phyloP scores from a whole-genome alignment of 257 asterid genomes.

The Haberlea rhodopensis region DNA sequence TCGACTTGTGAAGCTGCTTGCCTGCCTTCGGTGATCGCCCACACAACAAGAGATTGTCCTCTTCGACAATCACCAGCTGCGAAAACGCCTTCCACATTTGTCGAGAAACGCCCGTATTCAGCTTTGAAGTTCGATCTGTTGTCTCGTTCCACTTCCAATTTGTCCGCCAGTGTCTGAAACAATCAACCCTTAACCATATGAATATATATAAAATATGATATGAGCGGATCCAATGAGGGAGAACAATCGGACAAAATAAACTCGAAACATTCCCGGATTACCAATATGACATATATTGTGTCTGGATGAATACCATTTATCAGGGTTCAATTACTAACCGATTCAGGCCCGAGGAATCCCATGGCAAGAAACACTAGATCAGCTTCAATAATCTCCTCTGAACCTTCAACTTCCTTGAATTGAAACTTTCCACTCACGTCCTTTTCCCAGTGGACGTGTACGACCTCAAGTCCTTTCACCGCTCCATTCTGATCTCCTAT shows the following conservation, averaged over 20 bases:
- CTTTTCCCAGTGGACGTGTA: conserved; percentile 87
- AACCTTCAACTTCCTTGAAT: conserved; percentile 92
- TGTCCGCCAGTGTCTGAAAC: conserved; percentile 68
- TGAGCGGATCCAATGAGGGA: not conserved
- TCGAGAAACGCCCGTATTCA: conserved; percentile 80
- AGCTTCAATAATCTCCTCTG: conserved; percentile 84
- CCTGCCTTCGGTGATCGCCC: conserved; percentile 97
- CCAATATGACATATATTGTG: not conserved
- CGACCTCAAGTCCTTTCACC: conserved; percentile 77
- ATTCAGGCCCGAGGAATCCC: conserved; percentile 99
- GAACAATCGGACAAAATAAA: not conserved
- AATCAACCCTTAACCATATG: not conserved
- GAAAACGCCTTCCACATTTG: conserved; percentile 80
- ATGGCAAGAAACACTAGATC: conserved; percentile 89
- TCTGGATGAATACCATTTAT: not conserved
- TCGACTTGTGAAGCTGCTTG: conserved; percentile 94
- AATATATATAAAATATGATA: not conserved
- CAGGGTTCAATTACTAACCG: conserved; percentile 48
- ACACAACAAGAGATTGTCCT: conserved; percentile 94
- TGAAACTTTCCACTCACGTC: conserved; percentile 81
- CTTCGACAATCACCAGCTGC: conserved; percentile 99
- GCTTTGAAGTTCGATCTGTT: conserved; percentile 88
- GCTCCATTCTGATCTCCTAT: conserved; percentile 80
- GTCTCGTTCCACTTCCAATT: conserved; percentile 79
- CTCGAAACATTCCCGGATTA: not conserved